These are phyloP conservation scores for Draba incana DNA, from an alignment of 345 rosid species.

Conservation along the genomic window DNA sequence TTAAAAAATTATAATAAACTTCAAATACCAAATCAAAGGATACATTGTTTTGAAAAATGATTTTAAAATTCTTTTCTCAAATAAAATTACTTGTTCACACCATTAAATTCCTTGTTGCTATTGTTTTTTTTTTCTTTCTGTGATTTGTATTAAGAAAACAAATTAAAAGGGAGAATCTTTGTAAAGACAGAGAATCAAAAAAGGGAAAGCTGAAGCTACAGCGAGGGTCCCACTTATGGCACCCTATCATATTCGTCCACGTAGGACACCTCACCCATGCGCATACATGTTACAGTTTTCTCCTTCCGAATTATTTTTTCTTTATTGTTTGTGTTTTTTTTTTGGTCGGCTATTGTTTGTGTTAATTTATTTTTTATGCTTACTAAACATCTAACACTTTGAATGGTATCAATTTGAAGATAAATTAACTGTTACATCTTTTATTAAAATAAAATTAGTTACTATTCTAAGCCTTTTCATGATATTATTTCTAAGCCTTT, in stretches of 20 bases:
- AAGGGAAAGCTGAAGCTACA: slow-evolving; percentile 16
- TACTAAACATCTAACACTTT: too few relatives aligned
- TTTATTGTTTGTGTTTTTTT: too few relatives aligned
- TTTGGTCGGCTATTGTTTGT: too few relatives aligned
- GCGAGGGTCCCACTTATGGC: slow-evolving; percentile 12
- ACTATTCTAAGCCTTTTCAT: slow-evolving; percentile 12
- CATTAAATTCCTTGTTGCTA: not conserved
- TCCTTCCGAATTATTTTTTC: too few relatives aligned
- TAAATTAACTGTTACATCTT: too few relatives aligned
- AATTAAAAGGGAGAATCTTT: slow-evolving; percentile 10
- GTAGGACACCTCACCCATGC: slow-evolving; percentile 26
- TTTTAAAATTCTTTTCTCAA: too few relatives aligned
- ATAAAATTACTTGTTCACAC: too few relatives aligned
- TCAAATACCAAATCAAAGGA: not conserved
- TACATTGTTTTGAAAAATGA: not conserved
- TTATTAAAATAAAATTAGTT: not conserved
- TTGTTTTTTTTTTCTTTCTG: not conserved
- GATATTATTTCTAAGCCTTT: slow-evolving; percentile 5
- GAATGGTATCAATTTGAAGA: not conserved
- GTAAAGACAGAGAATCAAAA: slow-evolving; percentile 29
- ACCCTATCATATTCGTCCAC: slow-evolving; percentile 11
- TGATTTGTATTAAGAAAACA: not conserved
- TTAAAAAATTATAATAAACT: too few relatives aligned
- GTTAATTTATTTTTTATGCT: too few relatives aligned
- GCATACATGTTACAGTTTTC: not conserved